Evolutionary conservation across 768 basidiomycete species (phyloP), one percentile per base, ranked within the genome.

Genomic region (Pisolithus marmoratus): DNA sequence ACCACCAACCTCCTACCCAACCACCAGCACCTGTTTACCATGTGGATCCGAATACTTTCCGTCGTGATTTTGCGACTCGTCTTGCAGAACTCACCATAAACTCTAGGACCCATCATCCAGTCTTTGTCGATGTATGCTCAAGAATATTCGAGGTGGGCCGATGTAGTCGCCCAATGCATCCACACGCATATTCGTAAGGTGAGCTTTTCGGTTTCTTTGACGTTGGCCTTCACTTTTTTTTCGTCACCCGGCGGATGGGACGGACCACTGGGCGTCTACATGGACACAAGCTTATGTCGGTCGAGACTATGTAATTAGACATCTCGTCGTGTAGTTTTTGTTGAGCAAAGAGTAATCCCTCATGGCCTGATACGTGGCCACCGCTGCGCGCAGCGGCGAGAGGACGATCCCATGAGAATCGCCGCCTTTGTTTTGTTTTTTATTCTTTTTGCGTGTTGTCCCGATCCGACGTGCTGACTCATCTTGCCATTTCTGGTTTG

Each of bases 71-170:
- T 70, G 63, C 79, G 50, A 66, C 72, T 38, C 83, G 88, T 55
- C 83, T 96, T 50, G 73, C 81, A 61, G 82, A 85, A 57, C 85
- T 99, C 56, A 90, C 84, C 48, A 85, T 94, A 77, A 99, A 98
- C 72, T 95, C 94, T 59, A 85, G 94, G n/a, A 63, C 87, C 92
- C 9, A 83, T 96, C 55, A 99, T 99, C 58, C 92, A 96, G 72
- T 81, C 80, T 54, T 72, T 99, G 15, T 97, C 96, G 31, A 84
- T 94, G 79, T 80, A 90, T 59, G 95, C 96, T 49, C 88, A 92
- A 71, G 89, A 95, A 50, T 86, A 88, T 66, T 70, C 80, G 37
- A 81, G 86, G 40, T 90, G 83, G 71, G 81, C 85, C 50, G 82
- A 85, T 49, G 82, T 90, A 55, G 87, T 94, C 23, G 83, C 83